Conservation (phyloP, 306 rosid species). For the Corylus americana region DNA sequence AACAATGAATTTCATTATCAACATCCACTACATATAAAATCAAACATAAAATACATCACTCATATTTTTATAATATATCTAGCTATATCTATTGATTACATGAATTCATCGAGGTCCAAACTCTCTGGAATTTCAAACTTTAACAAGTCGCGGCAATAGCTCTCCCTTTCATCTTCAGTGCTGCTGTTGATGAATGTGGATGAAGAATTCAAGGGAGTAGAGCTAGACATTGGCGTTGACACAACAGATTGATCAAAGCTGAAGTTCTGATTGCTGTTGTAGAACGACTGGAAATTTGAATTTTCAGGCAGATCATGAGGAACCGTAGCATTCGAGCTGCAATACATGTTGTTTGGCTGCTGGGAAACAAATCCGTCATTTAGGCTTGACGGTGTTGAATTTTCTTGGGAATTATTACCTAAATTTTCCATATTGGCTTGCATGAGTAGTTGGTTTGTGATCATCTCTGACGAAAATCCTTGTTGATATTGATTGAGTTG, state of each 20-base stretch:
- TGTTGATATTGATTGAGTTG: constrained; percentile 32
- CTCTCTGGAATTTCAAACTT: constrained; percentile 85
- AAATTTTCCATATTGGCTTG: constrained; percentile 26
- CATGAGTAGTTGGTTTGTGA: constrained; percentile 17
- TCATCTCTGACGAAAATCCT: constrained; percentile 23
- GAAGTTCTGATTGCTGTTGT: constrained; percentile 29
- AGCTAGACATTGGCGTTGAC: constrained; percentile 65
- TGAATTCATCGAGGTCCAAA: constrained; percentile 64
- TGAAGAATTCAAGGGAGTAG: constrained; percentile 65
- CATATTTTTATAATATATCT: not conserved
- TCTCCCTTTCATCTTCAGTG: constrained; percentile 81
- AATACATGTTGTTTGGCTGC: constrained; percentile 25
- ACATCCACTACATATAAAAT: not conserved
- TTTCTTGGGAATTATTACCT: constrained; percentile 39
- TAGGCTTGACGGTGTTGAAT: constrained; percentile 31
- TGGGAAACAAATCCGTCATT: constrained; percentile 32
- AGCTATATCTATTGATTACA: constrained; percentile 47
- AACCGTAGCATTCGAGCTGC: constrained; percentile 17
- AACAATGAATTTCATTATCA: constrained; percentile 17
- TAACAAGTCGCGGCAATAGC: constrained; percentile 65
- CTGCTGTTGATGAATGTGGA: constrained; percentile 54
- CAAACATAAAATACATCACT: constrained; percentile 2
- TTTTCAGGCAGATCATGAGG: constrained; percentile 35
- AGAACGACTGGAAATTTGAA: constrained; percentile 35
- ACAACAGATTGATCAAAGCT: constrained; percentile 54